A percentile compares a stretch with the other conserved stretches of the same genome.
Conservation (phyloP, 139 green algal species). For the Chlorella sp. region DNA sequence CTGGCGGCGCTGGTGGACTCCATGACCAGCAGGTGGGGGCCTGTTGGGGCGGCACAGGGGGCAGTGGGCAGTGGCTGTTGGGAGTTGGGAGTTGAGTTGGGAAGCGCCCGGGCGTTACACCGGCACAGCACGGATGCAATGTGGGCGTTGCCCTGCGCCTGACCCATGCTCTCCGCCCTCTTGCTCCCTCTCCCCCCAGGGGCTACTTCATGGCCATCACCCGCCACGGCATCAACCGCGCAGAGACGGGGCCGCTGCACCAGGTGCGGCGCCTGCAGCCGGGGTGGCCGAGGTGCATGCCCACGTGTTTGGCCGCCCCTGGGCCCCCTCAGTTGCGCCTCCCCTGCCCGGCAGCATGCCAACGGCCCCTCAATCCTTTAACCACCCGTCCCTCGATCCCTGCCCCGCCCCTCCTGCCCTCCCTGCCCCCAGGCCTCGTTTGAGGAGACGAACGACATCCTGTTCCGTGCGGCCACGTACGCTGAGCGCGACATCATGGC, state of each 20-base stretch:
- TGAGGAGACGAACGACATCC: constrained; percentile 99
- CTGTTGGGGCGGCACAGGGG: too few species aligned
- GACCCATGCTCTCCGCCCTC: too few species aligned
- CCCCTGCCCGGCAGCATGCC: background rate
- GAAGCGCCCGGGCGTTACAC: too few species aligned
- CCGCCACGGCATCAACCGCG: constrained; percentile 98
- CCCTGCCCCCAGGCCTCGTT: constrained; percentile 77
- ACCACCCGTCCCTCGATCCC: background rate
- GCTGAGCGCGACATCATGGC: constrained; percentile 79
- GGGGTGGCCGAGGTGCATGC: too few species aligned
- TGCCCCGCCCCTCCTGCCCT: background rate
- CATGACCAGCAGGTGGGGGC: constrained; percentile 71
- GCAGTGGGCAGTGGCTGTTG: too few species aligned
- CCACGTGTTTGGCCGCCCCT: background rate
- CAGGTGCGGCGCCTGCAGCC: constrained; percentile 49
- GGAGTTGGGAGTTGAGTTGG: too few species aligned
- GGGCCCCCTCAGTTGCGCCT: background rate
- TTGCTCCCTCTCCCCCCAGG: constrained; percentile 20
- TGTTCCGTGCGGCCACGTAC: constrained; percentile 86
- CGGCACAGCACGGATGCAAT: too few species aligned
- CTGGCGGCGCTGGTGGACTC: constrained; percentile 90
- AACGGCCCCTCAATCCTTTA: background rate
- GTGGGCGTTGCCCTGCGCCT: too few species aligned
- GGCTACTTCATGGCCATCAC: constrained; percentile 99
- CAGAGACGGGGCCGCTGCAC: constrained; percentile 88